Evolutionary conservation across 768 basidiomycete genomes (phyloP), one percentile per base, ranked within the genome.

Genomic region (Suillus occidentalis): DNA sequence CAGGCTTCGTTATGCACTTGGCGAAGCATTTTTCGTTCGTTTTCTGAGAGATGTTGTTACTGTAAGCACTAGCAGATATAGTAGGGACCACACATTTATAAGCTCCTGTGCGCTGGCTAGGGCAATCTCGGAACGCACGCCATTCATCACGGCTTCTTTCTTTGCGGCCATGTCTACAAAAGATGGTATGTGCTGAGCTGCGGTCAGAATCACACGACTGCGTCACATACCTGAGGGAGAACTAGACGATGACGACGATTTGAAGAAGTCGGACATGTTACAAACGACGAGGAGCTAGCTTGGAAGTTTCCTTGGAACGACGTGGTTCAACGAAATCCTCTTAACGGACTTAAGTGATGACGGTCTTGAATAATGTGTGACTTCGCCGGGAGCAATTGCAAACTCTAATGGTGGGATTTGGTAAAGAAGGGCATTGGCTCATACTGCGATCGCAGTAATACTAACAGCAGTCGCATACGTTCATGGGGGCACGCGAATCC

Each of bases 1-100:
- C 86, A 0, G 93, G 93, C 70, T 92, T 94, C 9, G 87, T 82
- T 43, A 95, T 80, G 68, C 93, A 95, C 71, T 91, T 91, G 60
- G 80, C 72, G 75, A 82, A 94, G 76, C 92, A 95, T 69, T 88
- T 87, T 63, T 94, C 90, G 67, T 85, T 90, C 16, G 87, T 83
- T 87, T 89, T 92, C 92, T 94, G 70, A 20, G 40, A 36, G 53
- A 18, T n/a, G 10, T 12, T 28, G 39, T 59, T 42, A 59, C 10
- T 42, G 22, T 28, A 6, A 20, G 18, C 18, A 59, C 58, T 12
- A 13, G 39, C 10, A 42, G 58, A 3, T 1, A 42, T 66, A 64
- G 36, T 9, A 16, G n/a, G 57, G 53, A 43, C 25, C 65, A 55
- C 74, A 92, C 92, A 65, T 87, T 89, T 75, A 95, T 89, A 58